phyloP scores from a whole-genome alignment of 1,139 yeast species.

The Blastobotrys buckinghamii region DNA sequence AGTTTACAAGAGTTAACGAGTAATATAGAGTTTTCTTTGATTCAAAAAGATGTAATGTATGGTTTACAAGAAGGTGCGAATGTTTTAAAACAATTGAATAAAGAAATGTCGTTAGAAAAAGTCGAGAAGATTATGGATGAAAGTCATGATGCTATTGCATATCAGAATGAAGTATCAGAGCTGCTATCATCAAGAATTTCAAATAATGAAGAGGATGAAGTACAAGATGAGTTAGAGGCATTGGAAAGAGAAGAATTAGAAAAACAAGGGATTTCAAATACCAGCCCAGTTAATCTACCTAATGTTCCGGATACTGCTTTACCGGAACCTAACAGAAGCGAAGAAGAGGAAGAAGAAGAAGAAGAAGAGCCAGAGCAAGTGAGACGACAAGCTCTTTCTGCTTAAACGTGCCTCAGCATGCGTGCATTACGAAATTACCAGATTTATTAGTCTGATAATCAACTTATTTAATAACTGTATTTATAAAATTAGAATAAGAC shows the following conservation, averaged over 20 bases:
- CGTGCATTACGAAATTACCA: no score
- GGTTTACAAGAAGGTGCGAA: slow-evolving; percentile 78
- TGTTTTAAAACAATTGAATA: slow-evolving; percentile 66
- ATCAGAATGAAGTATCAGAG: slow-evolving; percentile 54
- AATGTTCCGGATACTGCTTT: no score
- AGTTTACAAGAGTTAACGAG: slow-evolving; percentile 52
- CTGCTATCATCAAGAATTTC: slow-evolving; percentile 43
- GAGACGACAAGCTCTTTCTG: background rate
- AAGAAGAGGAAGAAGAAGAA: slow-evolving; percentile 19
- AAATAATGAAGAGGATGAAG: slow-evolving; percentile 55
- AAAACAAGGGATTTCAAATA: slow-evolving; percentile 12
- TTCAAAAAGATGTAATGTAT: slow-evolving; percentile 76
- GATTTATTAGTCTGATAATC: no score
- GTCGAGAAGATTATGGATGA: slow-evolving; percentile 85
- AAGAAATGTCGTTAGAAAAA: slow-evolving; percentile 68
- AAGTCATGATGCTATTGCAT: slow-evolving; percentile 70
- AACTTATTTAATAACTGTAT: no score
- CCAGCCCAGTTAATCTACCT: background rate
- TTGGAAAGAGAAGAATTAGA: slow-evolving; percentile 42
- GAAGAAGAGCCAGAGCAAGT: slow-evolving; percentile 12
- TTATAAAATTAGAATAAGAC: no score
- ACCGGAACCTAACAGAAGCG: slow-evolving; percentile 19
- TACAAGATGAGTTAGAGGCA: slow-evolving; percentile 54
- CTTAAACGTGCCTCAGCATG: background rate
- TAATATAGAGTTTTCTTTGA: slow-evolving; percentile 77